Conservation (phyloP, 345 rosid species). For the Dipteronia dyeriana region DNA sequence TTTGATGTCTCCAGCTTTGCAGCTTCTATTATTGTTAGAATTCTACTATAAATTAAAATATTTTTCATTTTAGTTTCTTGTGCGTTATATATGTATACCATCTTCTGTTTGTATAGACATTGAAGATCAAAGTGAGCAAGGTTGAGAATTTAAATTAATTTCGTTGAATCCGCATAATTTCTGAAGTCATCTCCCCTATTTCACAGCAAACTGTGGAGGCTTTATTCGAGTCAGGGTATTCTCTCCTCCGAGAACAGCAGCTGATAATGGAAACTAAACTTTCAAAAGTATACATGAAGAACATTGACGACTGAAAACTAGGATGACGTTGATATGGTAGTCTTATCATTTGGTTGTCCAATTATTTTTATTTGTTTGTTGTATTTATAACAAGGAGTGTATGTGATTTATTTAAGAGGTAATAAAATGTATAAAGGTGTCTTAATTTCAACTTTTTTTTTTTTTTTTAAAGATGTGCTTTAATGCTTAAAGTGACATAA, state of each 20-base stretch:
- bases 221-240: slow-evolving; percentile 84
- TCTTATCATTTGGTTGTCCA: neutral
- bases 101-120: neutral
- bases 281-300: slow-evolving; percentile 91
- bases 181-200: neutral
- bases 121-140: neutral
- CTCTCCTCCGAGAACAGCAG: slow-evolving; percentile 74
- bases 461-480: neutral
- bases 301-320: slow-evolving; percentile 50
- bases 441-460: neutral
- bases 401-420: neutral
- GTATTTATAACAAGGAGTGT: neutral
- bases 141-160: neutral
- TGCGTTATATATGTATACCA: neutral
- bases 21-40: neutral
- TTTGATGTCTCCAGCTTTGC: neutral
- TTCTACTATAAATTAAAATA: neutral
- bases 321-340: slow-evolving; percentile 13
- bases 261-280: slow-evolving; percentile 78
- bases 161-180: neutral
- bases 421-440: neutral
- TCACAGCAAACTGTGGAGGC: slow-evolving; percentile 92
- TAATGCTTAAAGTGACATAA: neutral
- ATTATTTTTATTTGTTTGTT: neutral
- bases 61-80: neutral